Conservation (phyloP, 2,329 filamentous ascomycete genomes). For the Fusarium musae region DNA sequence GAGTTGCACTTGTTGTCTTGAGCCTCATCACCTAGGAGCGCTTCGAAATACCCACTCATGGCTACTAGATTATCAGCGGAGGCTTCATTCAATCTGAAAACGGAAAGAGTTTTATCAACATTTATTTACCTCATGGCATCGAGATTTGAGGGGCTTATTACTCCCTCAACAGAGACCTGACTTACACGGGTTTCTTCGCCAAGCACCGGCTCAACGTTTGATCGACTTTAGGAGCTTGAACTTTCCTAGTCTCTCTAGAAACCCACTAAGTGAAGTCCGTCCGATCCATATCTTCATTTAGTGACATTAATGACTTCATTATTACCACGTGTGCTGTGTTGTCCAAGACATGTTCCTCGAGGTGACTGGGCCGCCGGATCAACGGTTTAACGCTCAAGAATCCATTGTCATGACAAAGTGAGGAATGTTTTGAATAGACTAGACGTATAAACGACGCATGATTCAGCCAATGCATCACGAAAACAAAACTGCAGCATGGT, state of each 20-base stretch:
- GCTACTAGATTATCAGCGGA: background rate
- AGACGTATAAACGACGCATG: background rate
- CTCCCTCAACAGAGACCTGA: background rate
- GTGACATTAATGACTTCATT: constrained; percentile 20
- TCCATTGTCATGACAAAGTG: constrained; percentile 13
- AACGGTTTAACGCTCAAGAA: constrained; percentile 9
- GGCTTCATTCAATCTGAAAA: background rate
- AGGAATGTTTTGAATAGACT: background rate
- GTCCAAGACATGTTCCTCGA: constrained; percentile 4
- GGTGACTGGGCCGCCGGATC: constrained; percentile 3
- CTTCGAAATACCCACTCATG: background rate
- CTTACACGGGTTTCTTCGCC: constrained; percentile 10
- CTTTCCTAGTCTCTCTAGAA: background rate
- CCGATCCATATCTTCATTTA: constrained; percentile 8
- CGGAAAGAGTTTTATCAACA: background rate
- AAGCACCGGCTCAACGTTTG: constrained; percentile 12
- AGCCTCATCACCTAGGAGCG: background rate
- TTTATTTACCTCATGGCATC: constrained; percentile 17
- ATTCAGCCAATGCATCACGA: background rate
- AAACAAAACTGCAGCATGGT: constrained; percentile 17
- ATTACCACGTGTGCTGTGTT: constrained; percentile 21
- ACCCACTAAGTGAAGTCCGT: background rate
- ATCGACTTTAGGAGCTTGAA: background rate
- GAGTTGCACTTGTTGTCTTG: background rate
- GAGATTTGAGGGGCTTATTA: constrained; percentile 20